Evolutionary conservation across 495 filamentous ascomycete genomes (phyloP).

Genomic region (Trypethelium eluteriae): DNA sequence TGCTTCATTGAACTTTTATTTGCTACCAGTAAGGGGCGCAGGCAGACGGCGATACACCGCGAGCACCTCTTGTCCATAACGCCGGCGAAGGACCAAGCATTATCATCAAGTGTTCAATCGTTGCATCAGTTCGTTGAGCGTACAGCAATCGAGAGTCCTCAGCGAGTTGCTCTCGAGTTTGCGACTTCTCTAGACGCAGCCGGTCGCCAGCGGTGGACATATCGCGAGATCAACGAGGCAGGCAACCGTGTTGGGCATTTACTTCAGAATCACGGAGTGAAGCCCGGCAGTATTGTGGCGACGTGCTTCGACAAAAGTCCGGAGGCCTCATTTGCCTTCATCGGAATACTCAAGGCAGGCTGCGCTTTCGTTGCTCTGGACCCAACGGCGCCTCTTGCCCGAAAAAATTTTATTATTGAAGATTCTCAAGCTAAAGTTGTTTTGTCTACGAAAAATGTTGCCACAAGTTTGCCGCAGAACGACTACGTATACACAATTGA

Average conservation of each 20-base stretch:
- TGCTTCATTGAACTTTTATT: slow-evolving; percentile 42
- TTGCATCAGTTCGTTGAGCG: slow-evolving; percentile 59
- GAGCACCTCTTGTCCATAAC: slow-evolving; percentile 46
- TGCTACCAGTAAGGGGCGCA: slow-evolving; percentile 28
- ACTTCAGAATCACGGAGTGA: slow-evolving; percentile 35
- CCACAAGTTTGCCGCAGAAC: slow-evolving; percentile 29
- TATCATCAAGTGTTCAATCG: slow-evolving; percentile 41
- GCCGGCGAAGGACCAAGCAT: slow-evolving; percentile 41
- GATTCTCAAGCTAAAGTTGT: slow-evolving; percentile 53
- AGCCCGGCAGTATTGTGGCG: slow-evolving; percentile 52
- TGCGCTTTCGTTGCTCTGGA: slow-evolving; percentile 75
- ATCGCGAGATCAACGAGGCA: slow-evolving; percentile 50
- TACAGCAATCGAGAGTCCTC: slow-evolving; percentile 36
- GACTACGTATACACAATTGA: slow-evolving; percentile 34
- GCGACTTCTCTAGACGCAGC: slow-evolving; percentile 32
- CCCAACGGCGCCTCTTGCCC: slow-evolving; percentile 51
- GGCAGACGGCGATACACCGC: slow-evolving; percentile 20
- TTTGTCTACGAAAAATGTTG: slow-evolving; percentile 39
- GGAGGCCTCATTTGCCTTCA: slow-evolving; percentile 66
- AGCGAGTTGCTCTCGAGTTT: slow-evolving; percentile 54
- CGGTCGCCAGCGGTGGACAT: slow-evolving; percentile 49
- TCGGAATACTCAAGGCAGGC: slow-evolving; percentile 74
- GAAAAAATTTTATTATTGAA: slow-evolving; percentile 57
- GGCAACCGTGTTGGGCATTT: slow-evolving; percentile 55
- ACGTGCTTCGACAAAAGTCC: slow-evolving; percentile 77